Evolutionary conservation across 148 eudicot species (phyloP), one percentile per base, ranked within the genome.

Genomic region (Camellia japonica): DNA sequence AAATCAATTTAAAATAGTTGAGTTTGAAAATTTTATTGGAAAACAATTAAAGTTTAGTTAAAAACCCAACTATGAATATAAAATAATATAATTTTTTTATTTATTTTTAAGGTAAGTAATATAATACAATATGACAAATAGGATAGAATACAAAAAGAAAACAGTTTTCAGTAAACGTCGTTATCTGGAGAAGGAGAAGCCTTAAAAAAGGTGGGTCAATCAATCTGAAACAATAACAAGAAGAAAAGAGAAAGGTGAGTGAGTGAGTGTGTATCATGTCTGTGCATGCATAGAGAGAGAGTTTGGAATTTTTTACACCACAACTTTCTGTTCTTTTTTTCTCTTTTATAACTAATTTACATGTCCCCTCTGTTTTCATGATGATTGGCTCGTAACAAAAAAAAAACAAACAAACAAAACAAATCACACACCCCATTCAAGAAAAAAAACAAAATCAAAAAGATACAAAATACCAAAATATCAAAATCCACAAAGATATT

Each of bases 151-250:
- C 44, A 70, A 76, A 19, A 72, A 30, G 6, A 59, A 15, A 56
- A 68, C 51, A 67, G 55, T 63, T 9, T 73, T 67, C 69, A 76
- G 38, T 20, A 77, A 68, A 65, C 75, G 81, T 82, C 87, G 46
- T 82, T 71, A 70, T 82, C 78, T 15, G 64, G 12, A 60, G 41
- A 80, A 58, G 0, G 38, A 30, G 38, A 30, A 30, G 42, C 72
- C 70, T 44, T 9, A 74, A 19, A 64, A 74, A 19, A 64, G 60
- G 64, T 74, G 73, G 54, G 73, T 80, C 83, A 73, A 55, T 64
- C 78, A 74, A 73, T 72, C 82, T 71, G 46, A 56, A 30, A 59
- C 60, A 60, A 65, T 42, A 80, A 65, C 49, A 59, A 49, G 12
- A 82, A 69, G 9, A 13, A 47, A 71, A 60, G 20, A 60, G 56